Evolutionary conservation across 1,139 yeast species (phyloP), one percentile per base, ranked within the genome.

Genomic region (Taphrina deformans): DNA sequence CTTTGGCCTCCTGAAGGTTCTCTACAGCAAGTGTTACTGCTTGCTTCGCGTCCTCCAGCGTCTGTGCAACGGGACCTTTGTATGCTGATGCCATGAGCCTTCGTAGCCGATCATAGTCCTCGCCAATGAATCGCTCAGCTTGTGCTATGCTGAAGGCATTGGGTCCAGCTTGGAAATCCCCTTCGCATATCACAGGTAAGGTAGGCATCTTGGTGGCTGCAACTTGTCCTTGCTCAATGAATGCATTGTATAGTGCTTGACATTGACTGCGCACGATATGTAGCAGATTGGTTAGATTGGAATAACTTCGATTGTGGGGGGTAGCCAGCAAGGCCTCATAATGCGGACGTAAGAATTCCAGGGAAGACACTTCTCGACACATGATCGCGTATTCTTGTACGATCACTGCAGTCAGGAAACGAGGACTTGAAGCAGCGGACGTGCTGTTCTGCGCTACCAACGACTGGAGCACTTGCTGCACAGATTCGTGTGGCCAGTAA

Each of bases 101-200:
- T 69, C 85, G 79, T 69, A 91, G 77, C 72, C 87, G 88, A 21
- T 83, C 84, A 74, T 84, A 90, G 4, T 85, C 83, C 61, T 86
- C 90, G 61, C 79, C 79, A 35, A 87, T 79, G 7, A 92, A 82
- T 69, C 83, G 83, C 67, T 87, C 88, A 0, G 97, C 98, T 70
- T 84, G 84, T 50, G 83, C 88, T 56, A 93, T 75, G 10, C 90
- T 84, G 76, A 95, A 95, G 0, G 98, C 98, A 70, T 87, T 92
- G 0, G 96, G 92, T 0, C 97, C 98, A 3, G 98, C 96, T 69
- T 89, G 96, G 0, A 86, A 80, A 73, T 93, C 99, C 40, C 99
- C 99, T 75, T 90, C 95, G 3, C 92, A 97, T 18, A 92, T 86
- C 4, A 90, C 86, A 0, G 99, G 96, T 38, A 95, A 76, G 67